Base-by-base conservation (phyloP, 2,329 filamentous ascomycete species). In the Aureobasidium sp. region DNA sequence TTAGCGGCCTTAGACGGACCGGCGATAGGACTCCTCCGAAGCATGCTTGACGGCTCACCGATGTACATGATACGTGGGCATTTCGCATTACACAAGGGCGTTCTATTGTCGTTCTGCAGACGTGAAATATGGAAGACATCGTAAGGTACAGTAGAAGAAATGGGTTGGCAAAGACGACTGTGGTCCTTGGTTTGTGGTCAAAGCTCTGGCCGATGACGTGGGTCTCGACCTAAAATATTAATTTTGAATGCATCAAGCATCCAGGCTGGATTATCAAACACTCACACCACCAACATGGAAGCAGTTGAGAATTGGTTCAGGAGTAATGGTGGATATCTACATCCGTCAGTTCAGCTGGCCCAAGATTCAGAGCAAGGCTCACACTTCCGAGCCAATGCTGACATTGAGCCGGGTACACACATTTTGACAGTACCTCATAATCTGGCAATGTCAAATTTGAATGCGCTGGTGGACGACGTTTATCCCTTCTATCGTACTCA, bases 401-500 rank as follows among this genome's bases (percentile, higher is more conserved):
- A 55, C 14, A 49, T 68, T 19, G 50, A 47, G 7, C 52, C 59
- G 8, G 57, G 57, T 6, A 55, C 61, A 1, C 53, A 41, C 1
- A 52, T 68, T 7, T 60, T 60, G 25, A 61, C 58, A 14, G 62
- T 65, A 6, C 66, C 67, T 16, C 65, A 68, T 40, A 58, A 60
- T 7, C 56, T 68, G 22, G 61, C 66, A 11, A 56, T 69, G 12
- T 69, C 66, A 2, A 65, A 66, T 48, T 57, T 69, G 24, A 69
- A 69, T 54, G 66, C 66, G 3, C 57, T 68, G 29, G 66, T 68
- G 10, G 67, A 68, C 53, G 64, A 68, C 40, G 53, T 47, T 6
- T 66, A 63, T 24, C 58, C 64, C 0, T 61, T 64, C 8, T 66
- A 67, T 53, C 61, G 58, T 55, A 25, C 57, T 41, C 55, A 60